A percentile compares a stretch with the other conserved stretches of the same genome.
Evolutionary conservation across 192 early-diverging fungal genomes (phyloP).

Genomic region (Radiomyces spectabilis): DNA sequence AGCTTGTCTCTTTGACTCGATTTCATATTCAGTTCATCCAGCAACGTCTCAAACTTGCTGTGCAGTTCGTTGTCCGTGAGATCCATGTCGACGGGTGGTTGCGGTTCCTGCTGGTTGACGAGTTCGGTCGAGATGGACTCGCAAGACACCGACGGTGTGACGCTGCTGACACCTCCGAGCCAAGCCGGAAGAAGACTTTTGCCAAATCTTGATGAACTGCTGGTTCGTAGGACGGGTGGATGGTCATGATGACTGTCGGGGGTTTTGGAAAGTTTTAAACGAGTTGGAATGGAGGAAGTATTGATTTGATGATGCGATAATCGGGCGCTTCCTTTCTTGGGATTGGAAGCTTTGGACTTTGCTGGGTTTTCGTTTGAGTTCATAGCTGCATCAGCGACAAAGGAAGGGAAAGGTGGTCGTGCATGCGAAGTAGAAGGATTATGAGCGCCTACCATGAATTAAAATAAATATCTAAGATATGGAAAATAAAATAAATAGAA

Average conservation of each 20-base stretch:
- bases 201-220: constrained; percentile 17
- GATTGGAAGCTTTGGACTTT: no score
- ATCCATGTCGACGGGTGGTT: neutral
- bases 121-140: no score
- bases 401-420: no score
- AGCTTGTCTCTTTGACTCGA: constrained; percentile 26
- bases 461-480: no score
- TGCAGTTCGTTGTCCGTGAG: neutral
- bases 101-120: neutral
- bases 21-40: constrained; percentile 41
- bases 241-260: neutral
- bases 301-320: no score
- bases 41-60: constrained; percentile 6
- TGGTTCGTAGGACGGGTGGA: constrained; percentile 4
- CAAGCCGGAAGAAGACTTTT: constrained; percentile 17
- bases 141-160: neutral
- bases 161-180: constrained; percentile 6
- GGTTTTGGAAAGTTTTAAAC: neutral
- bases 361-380: no score
- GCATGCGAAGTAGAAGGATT: no score
- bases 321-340: no score
- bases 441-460: no score
- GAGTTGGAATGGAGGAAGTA: neutral
- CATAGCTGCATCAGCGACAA: no score
- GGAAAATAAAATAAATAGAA: no score